Evolutionary conservation across 345 rosid species (phyloP), one percentile per base, ranked within the genome.

Genomic region (Aquilaria yunnanensis): DNA sequence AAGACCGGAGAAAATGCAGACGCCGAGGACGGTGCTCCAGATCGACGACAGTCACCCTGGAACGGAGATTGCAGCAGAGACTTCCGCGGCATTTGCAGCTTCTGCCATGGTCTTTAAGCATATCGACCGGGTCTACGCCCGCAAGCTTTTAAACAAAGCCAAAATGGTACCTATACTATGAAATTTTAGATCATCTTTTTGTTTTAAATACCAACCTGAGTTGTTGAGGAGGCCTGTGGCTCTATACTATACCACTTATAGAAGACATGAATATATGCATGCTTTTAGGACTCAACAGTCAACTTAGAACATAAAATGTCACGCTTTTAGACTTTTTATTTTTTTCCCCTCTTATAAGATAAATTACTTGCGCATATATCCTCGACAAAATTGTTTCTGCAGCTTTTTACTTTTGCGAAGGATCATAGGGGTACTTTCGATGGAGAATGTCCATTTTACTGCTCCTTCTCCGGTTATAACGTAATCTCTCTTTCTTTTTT

Each of bases 381-480:
- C 23, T 16, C 23, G 23, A 16, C 23, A 16, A 16, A 16, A 16
- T 16, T 16, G 23, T 14, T 16, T 52, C 43, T 57, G 63, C 83
- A 93, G 97, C 88, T 93, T 51, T 93, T 80, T 56, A n/a, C 71
- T 61, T 78, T 93, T 34, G 96, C 98, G 0, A 85, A 78, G 60
- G 13, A 63, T 11, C 81, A 83, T 72, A 86, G 79, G 72, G 92
- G 88, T 67, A 84, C 87, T n/a, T 93, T 33, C 52, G 96, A 88
- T 55, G 97, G 98, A 75, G 98, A 86, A 78, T 93, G 97, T 74
- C 98, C 98, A 49, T 93, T 88, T 74, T 90, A 93, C 66, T 93
- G 98, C 83, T 93, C 98, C 34, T 76, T 52, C 83, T 86, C 96
- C 3, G 98, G 98, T 73, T 93, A 83, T 74, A 75, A 90, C 30